phyloP scores from a whole-genome alignment of 2,329 filamentous ascomycete species.

The Torrubiella hemipterigena region DNA sequence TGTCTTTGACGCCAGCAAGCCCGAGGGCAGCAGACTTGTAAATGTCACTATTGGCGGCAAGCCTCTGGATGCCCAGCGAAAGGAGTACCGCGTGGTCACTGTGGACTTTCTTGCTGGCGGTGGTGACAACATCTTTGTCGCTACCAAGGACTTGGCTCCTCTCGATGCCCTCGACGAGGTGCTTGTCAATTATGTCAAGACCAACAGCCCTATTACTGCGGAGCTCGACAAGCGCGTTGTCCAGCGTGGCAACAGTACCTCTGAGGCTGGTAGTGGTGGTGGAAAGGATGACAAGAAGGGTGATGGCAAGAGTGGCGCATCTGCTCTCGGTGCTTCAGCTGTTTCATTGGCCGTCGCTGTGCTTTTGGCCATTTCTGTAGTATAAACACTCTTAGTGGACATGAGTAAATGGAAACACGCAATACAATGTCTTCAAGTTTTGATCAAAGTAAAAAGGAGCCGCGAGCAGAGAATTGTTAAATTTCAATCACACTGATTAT shows the following conservation, averaged over 20 bases:
- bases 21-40: constrained; percentile 37
- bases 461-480: too few species aligned
- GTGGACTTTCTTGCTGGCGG: constrained; percentile 51
- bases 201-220: constrained; percentile 35
- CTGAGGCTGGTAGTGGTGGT: background rate
- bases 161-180: constrained; percentile 44
- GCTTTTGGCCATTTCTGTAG: too few species aligned
- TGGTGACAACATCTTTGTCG: constrained; percentile 49
- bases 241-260: constrained; percentile 6
- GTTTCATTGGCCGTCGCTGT: too few species aligned
- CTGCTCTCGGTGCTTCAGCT: background rate
- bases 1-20: constrained; percentile 41
- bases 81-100: constrained; percentile 46
- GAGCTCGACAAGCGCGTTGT: constrained; percentile 31
- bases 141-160: constrained; percentile 23
- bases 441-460: too few species aligned
- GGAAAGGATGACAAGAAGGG: background rate
- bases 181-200: constrained; percentile 35
- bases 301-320: background rate
- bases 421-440: too few species aligned
- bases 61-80: constrained; percentile 28
- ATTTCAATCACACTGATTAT: too few species aligned
- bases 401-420: too few species aligned
- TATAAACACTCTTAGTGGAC: too few species aligned
- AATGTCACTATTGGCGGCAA: constrained; percentile 36